A percentile compares a stretch with the other conserved stretches of the same genome.
Conservation (phyloP, 2,329 filamentous ascomycete species). For the Alternaria novae-zelandiae region DNA sequence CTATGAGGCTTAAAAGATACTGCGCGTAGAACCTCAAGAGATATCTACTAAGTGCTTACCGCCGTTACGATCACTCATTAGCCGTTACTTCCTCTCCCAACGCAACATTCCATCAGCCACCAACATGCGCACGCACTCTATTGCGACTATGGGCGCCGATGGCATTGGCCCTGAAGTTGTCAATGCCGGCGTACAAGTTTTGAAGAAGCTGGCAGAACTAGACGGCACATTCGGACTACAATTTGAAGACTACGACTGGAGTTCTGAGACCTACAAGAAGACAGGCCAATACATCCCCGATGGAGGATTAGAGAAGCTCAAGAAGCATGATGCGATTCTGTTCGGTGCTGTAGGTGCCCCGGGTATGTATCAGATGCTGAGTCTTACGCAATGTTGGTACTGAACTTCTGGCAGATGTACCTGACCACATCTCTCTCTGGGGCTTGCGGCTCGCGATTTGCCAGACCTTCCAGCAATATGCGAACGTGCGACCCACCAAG, state of each 20-base stretch:
- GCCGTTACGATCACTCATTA: not conserved
- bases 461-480: conserved; percentile 63
- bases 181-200: conserved; percentile 66
- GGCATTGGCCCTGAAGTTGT: conserved; percentile 74
- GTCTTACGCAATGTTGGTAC: not conserved
- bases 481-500: conserved; percentile 65
- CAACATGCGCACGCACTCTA: conserved; percentile 32
- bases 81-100: not conserved
- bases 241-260: conserved; percentile 71
- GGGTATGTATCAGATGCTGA: conserved; percentile 39
- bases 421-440: conserved; percentile 65
- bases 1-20: not conserved
- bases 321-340: conserved; percentile 68
- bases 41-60: not conserved
- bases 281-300: conserved; percentile 70
- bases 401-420: conserved; percentile 51
- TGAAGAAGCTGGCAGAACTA: conserved; percentile 61
- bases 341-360: conserved; percentile 73
- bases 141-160: conserved; percentile 66
- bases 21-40: not conserved
- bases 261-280: conserved; percentile 69
- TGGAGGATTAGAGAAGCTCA: conserved; percentile 63
- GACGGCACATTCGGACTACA: conserved; percentile 65
- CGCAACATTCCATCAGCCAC: conserved; percentile 28
- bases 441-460: conserved; percentile 63